Evolutionary conservation across 352 stramenopile genomes (phyloP).

Genomic region (Globisporangium orthogonon): DNA sequence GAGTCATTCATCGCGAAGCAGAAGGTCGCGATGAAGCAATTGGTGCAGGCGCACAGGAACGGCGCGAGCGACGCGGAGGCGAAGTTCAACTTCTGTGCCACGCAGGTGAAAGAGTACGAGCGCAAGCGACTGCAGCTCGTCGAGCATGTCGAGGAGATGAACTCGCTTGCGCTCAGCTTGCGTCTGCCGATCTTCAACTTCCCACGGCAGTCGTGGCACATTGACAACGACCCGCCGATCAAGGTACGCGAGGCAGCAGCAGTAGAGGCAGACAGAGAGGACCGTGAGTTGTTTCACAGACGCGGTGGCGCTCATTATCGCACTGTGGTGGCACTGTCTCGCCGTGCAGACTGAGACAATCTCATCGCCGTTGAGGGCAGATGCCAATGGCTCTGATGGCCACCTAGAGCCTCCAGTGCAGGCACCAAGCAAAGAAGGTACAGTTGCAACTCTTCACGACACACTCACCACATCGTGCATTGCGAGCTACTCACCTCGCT

Average conservation of each 20-base stretch:
- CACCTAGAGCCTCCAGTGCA: not conserved
- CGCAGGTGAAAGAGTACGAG: conserved; percentile 22
- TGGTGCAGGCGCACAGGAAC: conserved; percentile 9
- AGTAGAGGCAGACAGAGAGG: too few relatives aligned
- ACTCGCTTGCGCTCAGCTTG: conserved; percentile 19
- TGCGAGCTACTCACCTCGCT: not conserved
- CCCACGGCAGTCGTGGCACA: conserved; percentile 26
- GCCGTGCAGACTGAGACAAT: not conserved
- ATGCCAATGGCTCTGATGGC: not conserved
- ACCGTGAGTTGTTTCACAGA: too few relatives aligned
- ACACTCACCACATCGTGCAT: not conserved
- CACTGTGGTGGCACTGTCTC: not conserved
- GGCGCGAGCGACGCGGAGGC: conserved; percentile 7
- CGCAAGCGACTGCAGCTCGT: conserved; percentile 18
- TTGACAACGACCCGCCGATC: conserved; percentile 20
- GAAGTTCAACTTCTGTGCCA: conserved; percentile 15
- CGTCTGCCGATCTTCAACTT: conserved; percentile 37
- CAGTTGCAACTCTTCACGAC: too few relatives aligned
- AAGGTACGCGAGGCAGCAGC: conserved; percentile 15
- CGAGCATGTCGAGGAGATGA: conserved; percentile 25
- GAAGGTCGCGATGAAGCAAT: conserved; percentile 13
- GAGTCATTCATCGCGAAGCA: conserved; percentile 13
- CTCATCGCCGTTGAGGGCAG: not conserved
- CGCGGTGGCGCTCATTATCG: not conserved
- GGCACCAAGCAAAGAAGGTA: not conserved